Evolutionary conservation across 208 protist genomes (phyloP), one percentile per base, ranked within the genome.

Genomic region (Tritrichomonas musculus): DNA sequence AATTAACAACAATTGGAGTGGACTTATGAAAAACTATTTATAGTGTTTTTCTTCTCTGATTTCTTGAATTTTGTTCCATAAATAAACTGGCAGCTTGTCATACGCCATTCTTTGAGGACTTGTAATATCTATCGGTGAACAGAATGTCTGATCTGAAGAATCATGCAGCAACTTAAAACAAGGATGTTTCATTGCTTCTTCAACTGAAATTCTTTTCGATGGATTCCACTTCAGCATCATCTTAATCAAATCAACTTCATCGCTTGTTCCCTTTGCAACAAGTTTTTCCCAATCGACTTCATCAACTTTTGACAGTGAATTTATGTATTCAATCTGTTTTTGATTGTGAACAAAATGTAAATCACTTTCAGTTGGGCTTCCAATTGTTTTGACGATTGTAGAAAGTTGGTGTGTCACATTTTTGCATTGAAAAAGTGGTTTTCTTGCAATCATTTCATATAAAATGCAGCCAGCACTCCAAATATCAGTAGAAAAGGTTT

Each of bases 391-490:
- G 41, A 82, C 47, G 50, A 82, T 82, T 82, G 73, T 41, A 50
- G 33, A n/a, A 50, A 82, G 41, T 50, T 82, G 73, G n/a, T 47
- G 39, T 11, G 25, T 82, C 50, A 53, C 73, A 53, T 82, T 47
- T 22, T 20, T 20, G 9, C 33, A 25, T 17, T 11, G 9, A 30
- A 82, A 82, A 30, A 82, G 22, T 25, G n/a, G 22, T 53, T 82
- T 50, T 1, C 50, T 82, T 25, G 33, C 50, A 20, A 25, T 47
- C 11, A 92, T 47, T 20, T 92, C 82, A 57, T 69, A 69, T 27
- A 92, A 57, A 39, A 92, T 49, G 33, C 82, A 92, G 9, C 50
- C 82, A 39, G n/a, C 33, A 66, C 50, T 69, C 82, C 82, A 92
- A 65, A 92, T 50, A 49, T 92, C 82, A 27, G n/a, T n/a, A n/a